Evolutionary conservation across 2,329 filamentous ascomycete genomes (phyloP), one percentile per base, ranked within the genome.

Genomic region (Colletotrichum camelliae): DNA sequence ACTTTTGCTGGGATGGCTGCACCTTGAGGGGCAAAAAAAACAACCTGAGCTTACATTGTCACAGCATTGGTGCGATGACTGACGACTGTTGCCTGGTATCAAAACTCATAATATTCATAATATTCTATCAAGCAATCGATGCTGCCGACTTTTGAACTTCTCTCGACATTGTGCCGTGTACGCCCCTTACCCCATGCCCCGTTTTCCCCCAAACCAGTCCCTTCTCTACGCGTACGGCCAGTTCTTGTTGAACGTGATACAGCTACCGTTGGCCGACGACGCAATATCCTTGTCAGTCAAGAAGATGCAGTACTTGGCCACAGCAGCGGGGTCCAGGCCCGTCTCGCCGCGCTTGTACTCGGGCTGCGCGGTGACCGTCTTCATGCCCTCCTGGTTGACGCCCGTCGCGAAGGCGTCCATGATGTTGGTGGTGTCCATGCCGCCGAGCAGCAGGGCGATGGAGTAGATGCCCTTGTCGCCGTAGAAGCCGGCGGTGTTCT

Each of bases 401-500:
- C 84, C 83, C 16, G 71, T 70, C 3, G 78, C 78, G 65, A 91
- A 84, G 4, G 84, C 84, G 35, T 89, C 87, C 4, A 75, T 71
- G 52, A 77, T 67, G 65, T 76, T 73, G 21, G 76, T 77, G 13
- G 68, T 70, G 55, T 72, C 67, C 76, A 77, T 77, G 73, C 57
- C 65, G 48, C 76, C 76, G 9, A 77, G 52, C 48, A 72, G 69
- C 62, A 77, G 66, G n/a, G 76, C 76, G 24, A 77, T 61, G 37
- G 76, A 68, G 68, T 66, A 77, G 39, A 93, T 89, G 29, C 89
- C 89, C 81, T 88, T 88, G 35, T 83, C 82, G 1, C 87, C 87
- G 79, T 93, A 93, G 79, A 86, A 89, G 0, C 87, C 85, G 4
- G 90, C 90, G 16, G 89, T 92, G 81, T 89, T 92, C 81, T 89